phyloP scores from a whole-genome alignment of 1,284 basidiomycete species.

The Puccinia triticina region DNA sequence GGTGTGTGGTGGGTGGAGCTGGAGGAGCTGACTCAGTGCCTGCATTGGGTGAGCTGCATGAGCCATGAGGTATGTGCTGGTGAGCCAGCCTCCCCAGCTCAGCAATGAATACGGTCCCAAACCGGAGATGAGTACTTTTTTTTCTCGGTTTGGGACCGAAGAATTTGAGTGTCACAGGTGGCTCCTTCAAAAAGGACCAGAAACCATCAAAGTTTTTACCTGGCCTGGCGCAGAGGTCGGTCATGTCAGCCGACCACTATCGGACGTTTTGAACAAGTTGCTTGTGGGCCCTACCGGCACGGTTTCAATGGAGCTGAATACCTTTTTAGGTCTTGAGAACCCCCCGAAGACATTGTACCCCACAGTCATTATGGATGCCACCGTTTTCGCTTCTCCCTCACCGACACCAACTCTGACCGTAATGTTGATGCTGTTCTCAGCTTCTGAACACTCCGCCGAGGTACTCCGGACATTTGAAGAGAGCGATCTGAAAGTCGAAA shows the following conservation, averaged over 20 bases:
- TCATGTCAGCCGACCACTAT: background rate
- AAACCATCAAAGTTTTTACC: constrained; percentile 3
- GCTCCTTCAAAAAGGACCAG: constrained; percentile 16
- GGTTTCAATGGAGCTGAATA: background rate
- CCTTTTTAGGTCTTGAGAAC: background rate
- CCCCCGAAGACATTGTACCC: background rate
- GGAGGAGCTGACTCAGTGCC: too few relatives aligned
- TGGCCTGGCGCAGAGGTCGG: background rate
- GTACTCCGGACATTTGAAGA: background rate
- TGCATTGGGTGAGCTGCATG: too few relatives aligned
- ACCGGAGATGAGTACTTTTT: too few relatives aligned
- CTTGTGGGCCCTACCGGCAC: background rate
- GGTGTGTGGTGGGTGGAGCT: too few relatives aligned
- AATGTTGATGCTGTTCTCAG: background rate
- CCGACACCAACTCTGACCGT: background rate
- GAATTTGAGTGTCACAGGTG: too few relatives aligned
- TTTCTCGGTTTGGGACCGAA: too few relatives aligned
- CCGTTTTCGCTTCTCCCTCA: background rate
- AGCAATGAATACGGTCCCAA: too few relatives aligned
- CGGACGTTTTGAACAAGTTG: background rate
- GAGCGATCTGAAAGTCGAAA: background rate
- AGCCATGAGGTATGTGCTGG: too few relatives aligned
- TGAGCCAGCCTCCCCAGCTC: too few relatives aligned
- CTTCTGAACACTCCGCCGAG: background rate
- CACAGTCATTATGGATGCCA: constrained; percentile 8